A percentile compares a stretch with the other conserved stretches of the same genome.
phyloP scores from a whole-genome alignment of 2,329 filamentous ascomycete genomes.

The Ophiostoma australiae region DNA sequence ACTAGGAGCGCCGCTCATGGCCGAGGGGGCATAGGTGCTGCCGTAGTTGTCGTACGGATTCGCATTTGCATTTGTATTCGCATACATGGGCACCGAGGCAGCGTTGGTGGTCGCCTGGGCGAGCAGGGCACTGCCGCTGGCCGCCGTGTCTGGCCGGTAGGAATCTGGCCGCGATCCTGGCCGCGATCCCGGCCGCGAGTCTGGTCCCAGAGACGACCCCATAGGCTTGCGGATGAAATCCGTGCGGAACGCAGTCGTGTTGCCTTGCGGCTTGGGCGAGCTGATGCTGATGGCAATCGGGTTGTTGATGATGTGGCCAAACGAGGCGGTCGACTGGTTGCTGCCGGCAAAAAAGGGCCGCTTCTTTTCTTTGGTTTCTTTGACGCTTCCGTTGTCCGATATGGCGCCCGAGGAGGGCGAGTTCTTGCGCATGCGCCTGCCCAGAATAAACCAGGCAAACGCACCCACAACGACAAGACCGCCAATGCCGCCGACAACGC shows the following conservation, averaged over 20 bases:
- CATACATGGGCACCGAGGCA: neutral
- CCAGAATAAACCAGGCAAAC: slow-evolving; percentile 39
- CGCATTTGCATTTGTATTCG: neutral
- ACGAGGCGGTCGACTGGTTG: slow-evolving; percentile 37
- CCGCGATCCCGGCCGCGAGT: slow-evolving; percentile 20
- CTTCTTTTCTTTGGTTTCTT: neutral
- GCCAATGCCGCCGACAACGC: slow-evolving; percentile 44
- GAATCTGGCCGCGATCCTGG: neutral
- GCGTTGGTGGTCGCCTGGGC: neutral
- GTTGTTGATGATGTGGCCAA: slow-evolving; percentile 53
- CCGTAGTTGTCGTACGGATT: slow-evolving; percentile 7
- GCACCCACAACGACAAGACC: slow-evolving; percentile 40
- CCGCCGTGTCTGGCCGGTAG: slow-evolving; percentile 17
- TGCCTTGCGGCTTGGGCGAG: slow-evolving; percentile 47
- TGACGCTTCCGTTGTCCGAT: neutral
- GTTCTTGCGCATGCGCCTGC: slow-evolving; percentile 28
- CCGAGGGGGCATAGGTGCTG: neutral
- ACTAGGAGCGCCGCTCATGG: neutral
- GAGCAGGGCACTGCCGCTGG: slow-evolving; percentile 7
- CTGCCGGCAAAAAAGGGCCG: neutral
- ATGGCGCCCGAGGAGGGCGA: neutral
- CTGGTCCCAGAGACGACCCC: slow-evolving; percentile 11
- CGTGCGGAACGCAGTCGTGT: slow-evolving; percentile 41
- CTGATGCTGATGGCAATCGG: slow-evolving; percentile 55
- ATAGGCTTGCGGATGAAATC: slow-evolving; percentile 48